These are phyloP conservation scores for Fusarium ambrosium DNA, from an alignment of 2,329 filamentous ascomycete species.

Conservation along the genomic window DNA sequence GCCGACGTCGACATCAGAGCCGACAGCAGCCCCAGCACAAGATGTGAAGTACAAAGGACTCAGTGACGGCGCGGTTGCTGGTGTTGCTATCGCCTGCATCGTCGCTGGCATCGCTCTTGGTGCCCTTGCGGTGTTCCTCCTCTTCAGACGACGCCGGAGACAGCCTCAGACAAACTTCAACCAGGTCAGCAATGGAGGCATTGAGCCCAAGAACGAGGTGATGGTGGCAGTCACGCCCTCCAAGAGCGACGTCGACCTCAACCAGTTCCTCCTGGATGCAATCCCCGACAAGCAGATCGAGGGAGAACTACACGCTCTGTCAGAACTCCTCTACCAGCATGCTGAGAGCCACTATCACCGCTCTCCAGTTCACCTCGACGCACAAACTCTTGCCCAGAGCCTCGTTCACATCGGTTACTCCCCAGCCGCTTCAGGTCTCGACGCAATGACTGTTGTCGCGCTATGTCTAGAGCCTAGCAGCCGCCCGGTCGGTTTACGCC, in stretches of 20 bases:
- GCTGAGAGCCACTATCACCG: conserved; percentile 57
- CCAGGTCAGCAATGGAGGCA: neutral
- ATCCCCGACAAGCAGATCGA: conserved; percentile 54
- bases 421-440: conserved; percentile 20
- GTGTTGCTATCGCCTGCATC: conserved; percentile 49
- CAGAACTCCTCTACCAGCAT: conserved; percentile 55
- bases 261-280: conserved; percentile 54
- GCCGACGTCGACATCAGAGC: neutral
- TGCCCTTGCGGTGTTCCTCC: conserved; percentile 42
- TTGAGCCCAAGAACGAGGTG: conserved; percentile 14
- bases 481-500: conserved; percentile 52
- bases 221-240: conserved; percentile 22
- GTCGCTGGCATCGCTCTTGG: conserved; percentile 48
- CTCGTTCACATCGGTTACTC: conserved; percentile 48
- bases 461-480: conserved; percentile 51
- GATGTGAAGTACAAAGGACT: neutral
- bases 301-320: conserved; percentile 51
- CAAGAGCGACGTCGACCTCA: conserved; percentile 44
- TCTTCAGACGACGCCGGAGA: conserved; percentile 39
- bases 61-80: conserved; percentile 42
- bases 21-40: neutral
- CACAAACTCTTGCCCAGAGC: conserved; percentile 36
- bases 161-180: neutral
- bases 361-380: conserved; percentile 36
- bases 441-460: conserved; percentile 39